These are phyloP conservation scores for Penicillium fuscoglaucum DNA, from an alignment of 2,329 filamentous ascomycete species.

Conservation along the genomic window DNA sequence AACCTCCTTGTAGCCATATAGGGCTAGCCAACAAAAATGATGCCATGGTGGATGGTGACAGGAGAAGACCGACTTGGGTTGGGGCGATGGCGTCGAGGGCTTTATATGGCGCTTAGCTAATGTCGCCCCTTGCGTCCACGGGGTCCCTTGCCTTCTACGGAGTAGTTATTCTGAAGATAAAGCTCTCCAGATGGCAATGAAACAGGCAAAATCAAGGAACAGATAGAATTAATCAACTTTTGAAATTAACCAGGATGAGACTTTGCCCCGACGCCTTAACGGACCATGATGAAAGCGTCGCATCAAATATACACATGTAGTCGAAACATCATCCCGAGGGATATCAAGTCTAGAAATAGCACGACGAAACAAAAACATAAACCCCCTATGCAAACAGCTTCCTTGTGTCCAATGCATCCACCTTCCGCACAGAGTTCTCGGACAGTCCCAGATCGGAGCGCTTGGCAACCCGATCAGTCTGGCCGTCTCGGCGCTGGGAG, in stretches of 20 bases:
- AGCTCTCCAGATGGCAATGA: neutral
- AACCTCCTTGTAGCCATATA: slow-evolving; percentile 17
- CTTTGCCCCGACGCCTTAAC: slow-evolving; percentile 36
- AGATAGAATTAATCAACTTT: slow-evolving; percentile 19
- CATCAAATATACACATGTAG: slow-evolving; percentile 40
- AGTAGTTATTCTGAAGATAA: neutral
- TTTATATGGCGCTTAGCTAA: slow-evolving; percentile 19
- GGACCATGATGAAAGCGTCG: slow-evolving; percentile 35
- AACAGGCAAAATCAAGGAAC: slow-evolving; percentile 6
- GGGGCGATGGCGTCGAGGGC: slow-evolving; percentile 2
- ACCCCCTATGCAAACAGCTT: slow-evolving; percentile 63
- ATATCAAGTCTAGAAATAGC: slow-evolving; percentile 34
- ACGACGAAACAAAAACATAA: slow-evolving; percentile 22
- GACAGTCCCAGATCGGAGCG: slow-evolving; percentile 75
- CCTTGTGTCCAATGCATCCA: slow-evolving; percentile 72
- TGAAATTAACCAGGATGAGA: slow-evolving; percentile 26
- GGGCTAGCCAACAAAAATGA: slow-evolving; percentile 18
- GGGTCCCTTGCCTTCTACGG: neutral
- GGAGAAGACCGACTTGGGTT: neutral
- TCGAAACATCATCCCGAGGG: slow-evolving; percentile 30
- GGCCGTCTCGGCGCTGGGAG: slow-evolving; percentile 72
- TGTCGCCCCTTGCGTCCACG: slow-evolving; percentile 6
- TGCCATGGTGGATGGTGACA: slow-evolving; percentile 27
- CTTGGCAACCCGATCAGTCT: slow-evolving; percentile 70
- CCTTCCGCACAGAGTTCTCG: slow-evolving; percentile 58